A percentile compares a stretch with the other conserved stretches of the same genome.
Conservation (phyloP, 768 basidiomycete species). For the Psilocybe azurescens region DNA sequence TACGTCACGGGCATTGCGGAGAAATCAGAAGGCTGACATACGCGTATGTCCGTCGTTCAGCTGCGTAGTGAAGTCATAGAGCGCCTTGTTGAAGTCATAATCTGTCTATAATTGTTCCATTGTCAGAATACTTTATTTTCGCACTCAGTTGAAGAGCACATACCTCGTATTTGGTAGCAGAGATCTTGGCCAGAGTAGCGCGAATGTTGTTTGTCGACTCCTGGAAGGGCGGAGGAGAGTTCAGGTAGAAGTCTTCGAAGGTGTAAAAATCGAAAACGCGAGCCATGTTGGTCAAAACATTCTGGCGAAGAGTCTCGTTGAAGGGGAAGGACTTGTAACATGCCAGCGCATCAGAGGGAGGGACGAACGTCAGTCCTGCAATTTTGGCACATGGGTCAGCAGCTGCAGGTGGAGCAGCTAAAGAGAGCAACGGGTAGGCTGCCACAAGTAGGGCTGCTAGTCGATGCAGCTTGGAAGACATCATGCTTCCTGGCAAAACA, state of each 20-base stretch:
- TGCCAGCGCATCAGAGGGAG: constrained; percentile 58
- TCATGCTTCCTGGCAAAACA: not conserved
- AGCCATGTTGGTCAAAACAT: constrained; percentile 51
- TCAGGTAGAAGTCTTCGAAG: constrained; percentile 56
- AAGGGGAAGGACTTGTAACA: constrained; percentile 64
- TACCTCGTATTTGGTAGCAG: constrained; percentile 52
- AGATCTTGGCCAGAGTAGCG: constrained; percentile 50
- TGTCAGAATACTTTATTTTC: not conserved
- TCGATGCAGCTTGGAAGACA: not conserved
- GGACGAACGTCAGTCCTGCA: constrained; percentile 48
- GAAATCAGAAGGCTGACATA: constrained; percentile 27
- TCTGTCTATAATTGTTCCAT: constrained; percentile 50
- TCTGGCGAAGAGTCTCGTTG: constrained; percentile 60
- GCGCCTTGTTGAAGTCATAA: constrained; percentile 65
- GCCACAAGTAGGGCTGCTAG: not conserved
- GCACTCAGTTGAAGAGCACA: constrained; percentile 9
- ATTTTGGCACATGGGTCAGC: constrained; percentile 45
- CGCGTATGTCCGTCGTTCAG: constrained; percentile 74
- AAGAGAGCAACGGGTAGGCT: constrained; percentile 3
- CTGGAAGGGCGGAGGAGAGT: constrained; percentile 57
- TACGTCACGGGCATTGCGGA: not conserved
- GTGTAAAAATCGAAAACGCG: constrained; percentile 60
- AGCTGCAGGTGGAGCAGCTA: constrained; percentile 27
- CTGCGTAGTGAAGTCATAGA: constrained; percentile 58
- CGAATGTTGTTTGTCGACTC: constrained; percentile 62